Percentiles rank a stretch among this genome's conserved stretches.
Evolutionary conservation across 305 asterid genomes (phyloP).

Genomic region (Solanum aculeatissimum): DNA sequence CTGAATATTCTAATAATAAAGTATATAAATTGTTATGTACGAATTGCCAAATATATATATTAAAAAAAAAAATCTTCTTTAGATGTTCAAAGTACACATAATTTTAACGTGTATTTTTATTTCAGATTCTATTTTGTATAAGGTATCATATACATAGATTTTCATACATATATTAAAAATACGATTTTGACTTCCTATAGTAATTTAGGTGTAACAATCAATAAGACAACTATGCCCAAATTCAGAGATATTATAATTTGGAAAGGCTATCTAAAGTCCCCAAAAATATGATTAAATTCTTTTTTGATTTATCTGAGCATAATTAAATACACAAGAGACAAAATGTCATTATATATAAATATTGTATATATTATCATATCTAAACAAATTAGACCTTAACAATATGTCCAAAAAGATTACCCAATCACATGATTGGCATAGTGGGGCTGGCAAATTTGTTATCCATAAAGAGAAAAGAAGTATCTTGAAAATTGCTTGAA

Average conservation of each 20-base stretch:
- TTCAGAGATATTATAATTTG: not conserved
- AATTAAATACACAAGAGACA: not conserved
- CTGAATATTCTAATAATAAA: not conserved
- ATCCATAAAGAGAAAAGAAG: not conserved
- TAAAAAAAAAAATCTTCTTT: not conserved
- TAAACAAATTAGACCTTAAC: not conserved
- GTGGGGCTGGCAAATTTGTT: not conserved
- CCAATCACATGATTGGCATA: not conserved
- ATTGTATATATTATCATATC: not conserved
- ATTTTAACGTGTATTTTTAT: not conserved
- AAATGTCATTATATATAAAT: not conserved
- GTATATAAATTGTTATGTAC: not conserved
- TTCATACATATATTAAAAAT: not conserved
- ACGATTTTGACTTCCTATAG: not conserved
- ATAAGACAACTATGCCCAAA: not conserved
- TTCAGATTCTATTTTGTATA: not conserved
- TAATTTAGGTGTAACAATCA: not conserved
- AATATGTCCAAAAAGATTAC: not conserved
- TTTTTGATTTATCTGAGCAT: not conserved
- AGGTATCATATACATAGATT: too few species aligned
- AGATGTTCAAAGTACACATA: not conserved
- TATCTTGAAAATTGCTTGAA: not conserved
- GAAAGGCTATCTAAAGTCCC: not conserved
- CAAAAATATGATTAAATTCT: not conserved
- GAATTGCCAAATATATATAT: not conserved